Percentiles rank a stretch among this genome's conserved stretches.
phyloP scores from a whole-genome alignment of 108 stramenopile genomes.

The Pseudonitzschia pungens region DNA sequence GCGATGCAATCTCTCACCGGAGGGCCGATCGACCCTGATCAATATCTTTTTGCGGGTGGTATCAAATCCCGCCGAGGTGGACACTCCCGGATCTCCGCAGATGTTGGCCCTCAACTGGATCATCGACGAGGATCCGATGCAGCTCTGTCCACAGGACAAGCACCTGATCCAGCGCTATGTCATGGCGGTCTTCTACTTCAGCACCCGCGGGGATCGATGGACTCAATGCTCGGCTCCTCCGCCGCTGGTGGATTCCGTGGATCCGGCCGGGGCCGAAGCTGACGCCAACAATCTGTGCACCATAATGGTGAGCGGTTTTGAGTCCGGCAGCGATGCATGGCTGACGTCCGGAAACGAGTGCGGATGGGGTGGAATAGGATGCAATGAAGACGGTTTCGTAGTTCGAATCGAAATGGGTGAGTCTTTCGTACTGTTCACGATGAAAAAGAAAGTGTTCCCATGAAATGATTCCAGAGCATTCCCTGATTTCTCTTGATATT shows the following conservation, averaged over 20 bases:
- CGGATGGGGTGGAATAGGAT: conserved; percentile 66
- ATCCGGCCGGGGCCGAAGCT: conserved; percentile 25
- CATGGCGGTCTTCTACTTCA: conserved; percentile 55
- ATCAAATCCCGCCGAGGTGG: conserved; percentile 30
- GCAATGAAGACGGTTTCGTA: conserved; percentile 37
- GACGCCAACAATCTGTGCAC: conserved; percentile 39
- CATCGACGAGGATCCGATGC: conserved; percentile 40
- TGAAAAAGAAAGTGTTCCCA: no score
- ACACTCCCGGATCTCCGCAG: conserved; percentile 42
- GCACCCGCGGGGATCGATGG: conserved; percentile 56
- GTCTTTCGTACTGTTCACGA: no score
- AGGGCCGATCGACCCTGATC: conserved; percentile 34
- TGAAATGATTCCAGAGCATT: no score
- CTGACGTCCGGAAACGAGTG: conserved; percentile 55
- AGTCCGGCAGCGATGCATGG: conserved; percentile 46
- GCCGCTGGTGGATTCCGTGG: conserved; percentile 11
- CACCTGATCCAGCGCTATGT: conserved; percentile 51
- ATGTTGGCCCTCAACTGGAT: conserved; percentile 49
- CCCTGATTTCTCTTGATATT: no score
- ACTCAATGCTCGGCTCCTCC: conserved; percentile 59
- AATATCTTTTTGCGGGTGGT: conserved; percentile 28
- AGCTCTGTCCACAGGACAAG: conserved; percentile 46
- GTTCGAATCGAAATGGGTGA: conserved; percentile 49
- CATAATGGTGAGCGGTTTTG: conserved; percentile 15
- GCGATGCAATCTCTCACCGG: conserved; percentile 39